Evolutionary conservation across 2,329 filamentous ascomycete genomes (phyloP), one percentile per base, ranked within the genome.

Genomic region (Hypoxylon sp.): DNA sequence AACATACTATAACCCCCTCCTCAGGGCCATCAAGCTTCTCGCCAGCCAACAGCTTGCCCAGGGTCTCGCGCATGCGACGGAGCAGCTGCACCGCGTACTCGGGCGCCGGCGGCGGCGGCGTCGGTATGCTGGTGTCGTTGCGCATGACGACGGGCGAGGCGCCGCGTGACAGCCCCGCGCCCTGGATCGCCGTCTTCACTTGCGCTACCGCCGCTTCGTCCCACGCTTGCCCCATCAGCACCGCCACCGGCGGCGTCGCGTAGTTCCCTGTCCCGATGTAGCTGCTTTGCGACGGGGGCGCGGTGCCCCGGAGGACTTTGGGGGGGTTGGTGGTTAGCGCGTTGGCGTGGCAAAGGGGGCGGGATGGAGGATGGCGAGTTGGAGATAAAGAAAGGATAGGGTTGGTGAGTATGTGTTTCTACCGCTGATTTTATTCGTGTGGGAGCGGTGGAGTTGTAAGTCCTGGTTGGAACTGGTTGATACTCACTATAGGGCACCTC

Each of bases 191-290:
- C 2, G 60, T 32, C 23, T 61, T 48, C 2, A 69, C 67, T 1
- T 11, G 13, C 3, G 56, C 51, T 3, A 61, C 60, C 41, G 63
- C 63, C 5, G 43, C 56, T 9, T 32, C 67, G 52, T 61, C 60
- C 67, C 67, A 69, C 9, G 63, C 63, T n/a, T 49, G 36, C 10
- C 67, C 67, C 67, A 69, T 69, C 19, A 69, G 34, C 6, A 69
- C 60, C 5, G 63, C 63, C 4, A 48, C 49, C 6, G 67, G 67
- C 5, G n/a, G 52, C 21, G 17, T 3, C 1, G 32, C 3, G 56
- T 56, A 69, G 9, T 19, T 14, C 2, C 60, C 60, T 1, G 56
- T 38, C 3, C 67, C 67, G 56, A 69, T 52, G 48, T 58, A 46
- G 57, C 67, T 69, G 63, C 63, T 69, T 30, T 64, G 67, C 4